Percentiles rank a stretch among this genome's conserved stretches.
Evolutionary conservation across 2,329 filamentous ascomycete species (phyloP).

Genomic region (Ramichloridium luteum): DNA sequence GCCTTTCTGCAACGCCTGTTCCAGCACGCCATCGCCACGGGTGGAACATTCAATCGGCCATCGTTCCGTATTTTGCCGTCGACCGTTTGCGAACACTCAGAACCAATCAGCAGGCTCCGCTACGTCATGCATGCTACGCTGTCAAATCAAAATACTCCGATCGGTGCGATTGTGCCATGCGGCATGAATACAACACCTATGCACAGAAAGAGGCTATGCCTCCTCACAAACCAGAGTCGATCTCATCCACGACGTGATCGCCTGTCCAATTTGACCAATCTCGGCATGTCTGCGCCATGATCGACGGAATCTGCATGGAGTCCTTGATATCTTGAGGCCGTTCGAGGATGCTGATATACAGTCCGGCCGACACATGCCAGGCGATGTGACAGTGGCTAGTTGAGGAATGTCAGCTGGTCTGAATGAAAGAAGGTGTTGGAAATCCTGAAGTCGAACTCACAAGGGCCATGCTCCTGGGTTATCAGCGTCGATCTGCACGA

Average conservation of each 20-base stretch:
- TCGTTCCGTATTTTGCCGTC: too few species aligned
- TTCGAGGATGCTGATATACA: slow-evolving; percentile 24
- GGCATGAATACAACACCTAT: too few species aligned
- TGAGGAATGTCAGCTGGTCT: too few species aligned
- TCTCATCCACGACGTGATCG: slow-evolving; percentile 20
- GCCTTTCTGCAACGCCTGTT: too few species aligned
- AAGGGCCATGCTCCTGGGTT: slow-evolving; percentile 36
- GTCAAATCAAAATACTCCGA: too few species aligned
- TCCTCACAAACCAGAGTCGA: slow-evolving; percentile 22
- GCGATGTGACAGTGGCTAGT: slow-evolving; percentile 28
- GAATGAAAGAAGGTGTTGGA: not conserved
- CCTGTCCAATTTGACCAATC: slow-evolving; percentile 25
- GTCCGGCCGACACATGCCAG: slow-evolving; percentile 22
- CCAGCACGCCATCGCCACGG: too few species aligned
- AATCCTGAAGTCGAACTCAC: too few species aligned
- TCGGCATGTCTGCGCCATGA: slow-evolving; percentile 23
- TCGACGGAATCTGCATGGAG: slow-evolving; percentile 17
- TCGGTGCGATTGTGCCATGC: too few species aligned
- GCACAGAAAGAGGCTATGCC: not conserved
- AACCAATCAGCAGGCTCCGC: too few species aligned
- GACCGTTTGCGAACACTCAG: too few species aligned
- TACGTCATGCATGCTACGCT: too few species aligned
- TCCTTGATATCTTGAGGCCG: slow-evolving; percentile 21
- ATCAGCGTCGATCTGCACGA: slow-evolving; percentile 35
- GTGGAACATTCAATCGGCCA: too few species aligned